Evolutionary conservation across 192 early-diverging fungal species (phyloP).

Genomic region (Coemansia aciculifera): DNA sequence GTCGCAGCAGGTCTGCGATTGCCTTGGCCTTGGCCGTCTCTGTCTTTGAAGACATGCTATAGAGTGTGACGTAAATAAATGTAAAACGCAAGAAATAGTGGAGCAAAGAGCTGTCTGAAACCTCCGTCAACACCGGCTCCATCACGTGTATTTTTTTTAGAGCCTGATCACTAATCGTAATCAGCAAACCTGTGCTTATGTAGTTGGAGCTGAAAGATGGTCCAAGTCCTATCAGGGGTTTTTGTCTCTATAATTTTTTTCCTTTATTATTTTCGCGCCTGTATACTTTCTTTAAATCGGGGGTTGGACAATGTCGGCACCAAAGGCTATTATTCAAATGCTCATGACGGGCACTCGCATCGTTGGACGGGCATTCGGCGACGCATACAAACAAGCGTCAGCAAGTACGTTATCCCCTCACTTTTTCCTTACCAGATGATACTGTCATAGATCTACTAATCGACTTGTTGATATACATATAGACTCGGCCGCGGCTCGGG

Average conservation of each 20-base stretch:
- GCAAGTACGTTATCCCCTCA: slow-evolving; percentile 63
- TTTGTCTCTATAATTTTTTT: neutral
- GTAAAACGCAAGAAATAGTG: too few species aligned
- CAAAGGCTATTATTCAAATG: slow-evolving; percentile 73
- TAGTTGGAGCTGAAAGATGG: neutral
- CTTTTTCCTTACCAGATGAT: neutral
- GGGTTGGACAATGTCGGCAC: slow-evolving; percentile 58
- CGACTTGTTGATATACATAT: neutral
- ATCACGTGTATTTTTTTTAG: too few species aligned
- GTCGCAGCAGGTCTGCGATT: slow-evolving; percentile 41
- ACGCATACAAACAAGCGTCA: slow-evolving; percentile 88
- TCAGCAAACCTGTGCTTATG: neutral
- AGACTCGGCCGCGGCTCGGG: slow-evolving; percentile 69
- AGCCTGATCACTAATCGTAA: neutral
- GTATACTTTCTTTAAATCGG: neutral
- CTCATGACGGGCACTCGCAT: slow-evolving; percentile 77
- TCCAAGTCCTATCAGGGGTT: neutral
- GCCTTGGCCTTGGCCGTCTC: slow-evolving; percentile 50
- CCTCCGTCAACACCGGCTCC: too few species aligned
- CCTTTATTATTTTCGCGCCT: neutral
- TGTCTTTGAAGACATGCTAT: slow-evolving; percentile 29
- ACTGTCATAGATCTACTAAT: neutral
- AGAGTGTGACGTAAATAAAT: neutral
- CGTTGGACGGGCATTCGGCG: slow-evolving; percentile 87
- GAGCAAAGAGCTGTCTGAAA: too few species aligned